phyloP scores from a whole-genome alignment of 495 filamentous ascomycete species.

The Physcia stellaris region DNA sequence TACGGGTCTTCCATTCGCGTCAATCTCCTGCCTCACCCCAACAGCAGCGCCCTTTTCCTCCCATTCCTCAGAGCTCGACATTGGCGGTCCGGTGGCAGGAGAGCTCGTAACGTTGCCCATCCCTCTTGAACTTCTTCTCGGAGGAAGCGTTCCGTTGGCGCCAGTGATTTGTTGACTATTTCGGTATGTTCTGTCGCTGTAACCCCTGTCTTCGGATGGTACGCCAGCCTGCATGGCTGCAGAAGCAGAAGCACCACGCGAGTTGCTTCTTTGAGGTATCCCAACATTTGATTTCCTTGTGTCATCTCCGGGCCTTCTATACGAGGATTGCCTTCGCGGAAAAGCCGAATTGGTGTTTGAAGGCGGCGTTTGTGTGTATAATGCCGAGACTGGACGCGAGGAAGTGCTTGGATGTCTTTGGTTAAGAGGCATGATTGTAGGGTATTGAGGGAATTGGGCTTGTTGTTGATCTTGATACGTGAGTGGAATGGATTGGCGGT shows the following conservation, averaged over 20 bases:
- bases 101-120: conserved; percentile 20
- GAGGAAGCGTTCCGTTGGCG: conserved; percentile 38
- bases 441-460: conserved; percentile 28
- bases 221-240: conserved; percentile 49
- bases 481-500: conserved; percentile 24
- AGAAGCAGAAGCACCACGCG: conserved; percentile 43
- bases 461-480: conserved; percentile 34
- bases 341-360: conserved; percentile 40
- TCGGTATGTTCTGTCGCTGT: conserved; percentile 53
- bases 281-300: conserved; percentile 45
- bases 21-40: conserved; percentile 59
- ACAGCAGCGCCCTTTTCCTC: conserved; percentile 85
- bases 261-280: conserved; percentile 40
- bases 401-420: conserved; percentile 19
- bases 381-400: conserved; percentile 39
- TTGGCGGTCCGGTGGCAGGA: conserved; percentile 46
- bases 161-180: conserved; percentile 37
- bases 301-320: too few species aligned
- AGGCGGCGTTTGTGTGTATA: conserved; percentile 36
- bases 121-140: conserved; percentile 53
- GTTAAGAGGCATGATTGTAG: conserved; percentile 16
- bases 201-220: conserved; percentile 54
- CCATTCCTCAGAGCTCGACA: conserved; percentile 80
- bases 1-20: conserved; percentile 70
- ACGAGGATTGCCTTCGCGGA: conserved; percentile 49